Evolutionary conservation across 495 filamentous ascomycete genomes (phyloP).

Genomic region (Durotheca rogersii): DNA sequence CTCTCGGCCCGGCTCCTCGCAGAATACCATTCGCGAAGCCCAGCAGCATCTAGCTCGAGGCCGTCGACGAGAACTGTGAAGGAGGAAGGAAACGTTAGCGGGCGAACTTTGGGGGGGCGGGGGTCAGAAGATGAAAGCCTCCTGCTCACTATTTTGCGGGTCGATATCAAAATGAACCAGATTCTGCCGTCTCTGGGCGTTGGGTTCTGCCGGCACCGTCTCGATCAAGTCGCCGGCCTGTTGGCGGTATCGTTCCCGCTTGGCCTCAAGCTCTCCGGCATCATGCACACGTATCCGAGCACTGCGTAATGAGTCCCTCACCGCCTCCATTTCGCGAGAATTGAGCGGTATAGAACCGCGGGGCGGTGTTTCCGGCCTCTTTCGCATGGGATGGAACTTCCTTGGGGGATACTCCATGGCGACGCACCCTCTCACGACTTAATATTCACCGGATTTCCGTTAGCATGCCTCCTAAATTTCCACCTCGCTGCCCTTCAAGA

Average conservation of each 20-base stretch:
- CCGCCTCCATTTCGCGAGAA: not conserved
- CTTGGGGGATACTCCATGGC: slow-evolving; percentile 18
- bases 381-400: slow-evolving; percentile 9
- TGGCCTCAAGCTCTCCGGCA: not conserved
- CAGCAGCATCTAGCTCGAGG: not conserved
- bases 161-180: slow-evolving; percentile 22
- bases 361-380: not conserved
- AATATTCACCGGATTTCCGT: too few relatives aligned
- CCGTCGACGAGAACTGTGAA: slow-evolving; percentile 10
- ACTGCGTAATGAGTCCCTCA: too few relatives aligned
- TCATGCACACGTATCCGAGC: not conserved
- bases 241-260: not conserved
- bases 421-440: slow-evolving; percentile 14
- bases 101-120: too few relatives aligned
- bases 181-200: not conserved
- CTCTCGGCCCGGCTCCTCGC: not conserved
- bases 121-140: too few relatives aligned
- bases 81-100: not conserved
- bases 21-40: not conserved
- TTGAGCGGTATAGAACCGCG: not conserved
- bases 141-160: slow-evolving; percentile 7
- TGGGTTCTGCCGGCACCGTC: not conserved
- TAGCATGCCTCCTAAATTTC: too few relatives aligned
- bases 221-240: slow-evolving; percentile 7
- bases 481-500: too few relatives aligned